phyloP scores from a whole-genome alignment of 108 stramenopile species.

The Stephanodiscus minutulus region DNA sequence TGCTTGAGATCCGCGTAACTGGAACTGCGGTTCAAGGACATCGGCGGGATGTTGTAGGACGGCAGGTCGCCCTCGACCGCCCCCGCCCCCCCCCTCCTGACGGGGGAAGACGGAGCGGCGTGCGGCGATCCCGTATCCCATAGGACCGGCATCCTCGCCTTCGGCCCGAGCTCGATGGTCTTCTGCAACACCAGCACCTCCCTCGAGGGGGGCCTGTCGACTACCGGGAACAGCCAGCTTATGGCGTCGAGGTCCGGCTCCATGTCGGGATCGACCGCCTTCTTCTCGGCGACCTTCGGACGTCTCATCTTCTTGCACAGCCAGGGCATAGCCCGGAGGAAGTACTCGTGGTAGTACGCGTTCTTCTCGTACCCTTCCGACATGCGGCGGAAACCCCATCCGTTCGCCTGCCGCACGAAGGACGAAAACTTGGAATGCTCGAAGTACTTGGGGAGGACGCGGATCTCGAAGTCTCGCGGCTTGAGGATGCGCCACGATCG shows the following conservation, averaged over 20 bases:
- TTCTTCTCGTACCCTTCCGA: slow-evolving; percentile 65
- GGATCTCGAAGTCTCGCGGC: slow-evolving; percentile 67
- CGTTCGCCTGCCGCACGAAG: slow-evolving; percentile 55
- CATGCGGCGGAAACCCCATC: slow-evolving; percentile 59
- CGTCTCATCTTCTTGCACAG: slow-evolving; percentile 47
- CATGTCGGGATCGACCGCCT: slow-evolving; percentile 48
- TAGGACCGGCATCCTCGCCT: slow-evolving; percentile 69
- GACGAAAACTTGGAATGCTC: slow-evolving; percentile 63
- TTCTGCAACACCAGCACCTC: slow-evolving; percentile 59
- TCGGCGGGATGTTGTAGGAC: background rate
- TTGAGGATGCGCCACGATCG: slow-evolving; percentile 70
- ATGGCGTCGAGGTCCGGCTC: slow-evolving; percentile 71
- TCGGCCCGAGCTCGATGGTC: slow-evolving; percentile 65
- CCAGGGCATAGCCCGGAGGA: slow-evolving; percentile 37
- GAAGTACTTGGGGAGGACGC: slow-evolving; percentile 69
- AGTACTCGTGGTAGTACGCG: slow-evolving; percentile 68
- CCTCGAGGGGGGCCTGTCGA: slow-evolving; percentile 38
- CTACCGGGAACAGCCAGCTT: slow-evolving; percentile 56
- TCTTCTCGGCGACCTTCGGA: slow-evolving; percentile 60
- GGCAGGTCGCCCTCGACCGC: background rate
- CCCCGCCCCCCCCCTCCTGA: background rate
- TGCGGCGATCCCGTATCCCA: slow-evolving; percentile 10
- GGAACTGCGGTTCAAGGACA: background rate
- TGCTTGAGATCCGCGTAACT: slow-evolving; percentile 21
- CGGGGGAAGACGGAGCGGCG: background rate